Conservation (phyloP, 495 filamentous ascomycete species). For the Patellaria atrata region DNA sequence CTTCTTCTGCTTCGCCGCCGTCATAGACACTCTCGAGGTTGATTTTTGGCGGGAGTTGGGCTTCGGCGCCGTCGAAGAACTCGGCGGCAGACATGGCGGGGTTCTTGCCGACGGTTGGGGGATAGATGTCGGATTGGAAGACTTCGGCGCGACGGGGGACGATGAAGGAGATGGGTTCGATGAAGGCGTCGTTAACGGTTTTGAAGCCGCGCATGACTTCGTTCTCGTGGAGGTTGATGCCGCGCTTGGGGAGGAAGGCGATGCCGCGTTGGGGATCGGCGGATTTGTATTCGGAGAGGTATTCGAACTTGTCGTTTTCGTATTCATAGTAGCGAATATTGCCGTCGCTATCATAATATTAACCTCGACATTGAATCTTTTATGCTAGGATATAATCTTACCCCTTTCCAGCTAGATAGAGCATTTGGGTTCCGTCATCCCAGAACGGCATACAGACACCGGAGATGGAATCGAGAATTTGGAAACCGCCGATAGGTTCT, state of each 20-base stretch:
- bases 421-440: constrained; percentile 86
- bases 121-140: constrained; percentile 96
- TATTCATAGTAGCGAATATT: constrained; percentile 98
- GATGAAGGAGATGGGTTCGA: constrained; percentile 95
- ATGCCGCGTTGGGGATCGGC: constrained; percentile 84
- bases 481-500: constrained; percentile 79
- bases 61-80: constrained; percentile 79
- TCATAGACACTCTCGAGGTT: constrained; percentile 86
- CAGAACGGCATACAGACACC: constrained; percentile 99
- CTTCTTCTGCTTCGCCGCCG: constrained; percentile 58
- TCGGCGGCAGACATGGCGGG: constrained; percentile 66
- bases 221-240: constrained; percentile 89
- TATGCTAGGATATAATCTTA: constrained; percentile 32
- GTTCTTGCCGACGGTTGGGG: constrained; percentile 60
- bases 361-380: constrained; percentile 9
- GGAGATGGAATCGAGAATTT: constrained; percentile 79
- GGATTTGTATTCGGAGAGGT: constrained; percentile 90
- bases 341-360: constrained; percentile 51
- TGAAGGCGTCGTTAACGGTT: constrained; percentile 84
- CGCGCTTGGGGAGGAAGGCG: constrained; percentile 89
- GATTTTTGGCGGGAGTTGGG: constrained; percentile 73
- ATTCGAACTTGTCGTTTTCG: constrained; percentile 95
- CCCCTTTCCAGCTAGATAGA: constrained; percentile 95
- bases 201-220: constrained; percentile 94
- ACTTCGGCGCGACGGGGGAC: constrained; percentile 89